Conservation (phyloP, 2,329 filamentous ascomycete species). For the Phialemoniopsis sp. region DNA sequence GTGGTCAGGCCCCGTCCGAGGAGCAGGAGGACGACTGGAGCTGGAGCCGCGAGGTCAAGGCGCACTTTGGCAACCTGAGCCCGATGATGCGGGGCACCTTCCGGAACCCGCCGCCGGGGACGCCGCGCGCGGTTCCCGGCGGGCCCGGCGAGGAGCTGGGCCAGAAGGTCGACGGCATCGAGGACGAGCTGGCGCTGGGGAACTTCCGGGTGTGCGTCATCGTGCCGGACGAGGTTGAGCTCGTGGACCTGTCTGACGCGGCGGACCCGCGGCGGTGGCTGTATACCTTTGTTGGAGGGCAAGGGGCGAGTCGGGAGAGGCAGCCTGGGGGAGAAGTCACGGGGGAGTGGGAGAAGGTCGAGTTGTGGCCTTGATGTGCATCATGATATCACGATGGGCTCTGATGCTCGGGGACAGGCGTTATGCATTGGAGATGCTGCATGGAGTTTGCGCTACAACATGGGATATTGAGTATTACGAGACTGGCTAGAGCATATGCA, state of each 20-base stretch:
- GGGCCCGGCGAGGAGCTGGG: slow-evolving; percentile 40
- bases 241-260: slow-evolving; percentile 66
- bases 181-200: slow-evolving; percentile 65
- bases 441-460: no score
- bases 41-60: slow-evolving; percentile 76
- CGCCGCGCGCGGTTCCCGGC: slow-evolving; percentile 48
- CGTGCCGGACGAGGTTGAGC: slow-evolving; percentile 72
- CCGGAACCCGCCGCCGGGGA: slow-evolving; percentile 67
- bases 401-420: neutral
- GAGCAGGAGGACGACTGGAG: slow-evolving; percentile 56
- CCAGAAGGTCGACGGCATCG: slow-evolving; percentile 63
- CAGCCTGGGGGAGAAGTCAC: slow-evolving; percentile 28
- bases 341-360: slow-evolving; percentile 60
- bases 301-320: neutral
- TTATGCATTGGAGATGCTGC: neutral
- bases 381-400: neutral
- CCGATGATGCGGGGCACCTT: slow-evolving; percentile 77
- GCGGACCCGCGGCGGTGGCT: slow-evolving; percentile 59
- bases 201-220: slow-evolving; percentile 86
- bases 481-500: no score
- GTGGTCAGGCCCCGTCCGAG: slow-evolving; percentile 17
- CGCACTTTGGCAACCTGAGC: slow-evolving; percentile 84
- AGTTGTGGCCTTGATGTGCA: slow-evolving; percentile 59
- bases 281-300: slow-evolving; percentile 53
- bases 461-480: no score